Percentiles rank a stretch among this genome's conserved stretches.
Conservation (phyloP, 164 flowering plant species). For the Platanus orientalis region DNA sequence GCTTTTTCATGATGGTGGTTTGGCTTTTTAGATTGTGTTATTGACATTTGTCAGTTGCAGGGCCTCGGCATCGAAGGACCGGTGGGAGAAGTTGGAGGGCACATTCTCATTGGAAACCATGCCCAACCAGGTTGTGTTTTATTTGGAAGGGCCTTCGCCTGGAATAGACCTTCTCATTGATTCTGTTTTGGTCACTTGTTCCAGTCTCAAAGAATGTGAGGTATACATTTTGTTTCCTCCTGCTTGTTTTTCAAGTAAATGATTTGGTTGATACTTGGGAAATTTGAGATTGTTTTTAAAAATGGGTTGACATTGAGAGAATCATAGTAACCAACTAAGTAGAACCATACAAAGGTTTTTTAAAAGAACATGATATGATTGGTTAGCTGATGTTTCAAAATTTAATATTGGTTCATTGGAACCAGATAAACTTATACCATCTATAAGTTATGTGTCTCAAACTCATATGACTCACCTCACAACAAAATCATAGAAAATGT, state of each 20-base stretch:
- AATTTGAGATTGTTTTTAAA: no score
- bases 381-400: not conserved
- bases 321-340: no score
- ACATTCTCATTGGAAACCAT: slow-evolving; percentile 52
- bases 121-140: slow-evolving; percentile 58
- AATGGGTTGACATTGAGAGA: no score
- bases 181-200: slow-evolving; percentile 46
- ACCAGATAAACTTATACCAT: not conserved
- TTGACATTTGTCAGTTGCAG: slow-evolving; percentile 30
- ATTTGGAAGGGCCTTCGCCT: slow-evolving; percentile 83
- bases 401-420: not conserved
- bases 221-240: slow-evolving; percentile 17
- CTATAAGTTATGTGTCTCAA: no score
- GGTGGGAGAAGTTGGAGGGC: slow-evolving; percentile 75
- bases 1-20: not conserved
- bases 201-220: slow-evolving; percentile 23
- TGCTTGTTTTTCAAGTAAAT: not conserved
- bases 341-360: no score
- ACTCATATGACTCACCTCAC: no score
- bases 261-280: no score
- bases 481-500: no score
- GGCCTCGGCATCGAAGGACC: slow-evolving; percentile 36
- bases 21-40: slow-evolving; percentile 1
- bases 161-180: slow-evolving; percentile 67
- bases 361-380: not conserved